These are phyloP conservation scores for Solanum ossicruentum DNA, from an alignment of 257 asterid genomes.

Conservation along the genomic window DNA sequence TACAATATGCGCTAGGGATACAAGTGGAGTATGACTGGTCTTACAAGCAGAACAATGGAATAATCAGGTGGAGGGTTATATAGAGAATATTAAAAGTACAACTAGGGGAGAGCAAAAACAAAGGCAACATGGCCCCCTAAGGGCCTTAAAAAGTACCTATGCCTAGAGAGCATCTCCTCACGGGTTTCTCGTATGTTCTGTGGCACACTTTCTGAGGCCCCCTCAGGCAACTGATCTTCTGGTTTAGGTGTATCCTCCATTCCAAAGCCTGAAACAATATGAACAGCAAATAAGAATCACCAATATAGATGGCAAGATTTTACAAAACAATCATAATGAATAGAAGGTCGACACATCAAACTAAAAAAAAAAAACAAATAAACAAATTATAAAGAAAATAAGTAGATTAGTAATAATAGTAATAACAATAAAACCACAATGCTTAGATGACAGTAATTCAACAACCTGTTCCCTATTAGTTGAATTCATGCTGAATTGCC, in stretches of 20 bases:
- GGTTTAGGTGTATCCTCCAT: conserved; percentile 40
- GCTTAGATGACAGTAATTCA: not conserved
- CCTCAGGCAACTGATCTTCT: conserved; percentile 24
- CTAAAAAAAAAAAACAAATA: not conserved
- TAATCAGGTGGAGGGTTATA: not conserved
- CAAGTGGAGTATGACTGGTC: not conserved
- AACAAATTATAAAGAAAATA: not conserved
- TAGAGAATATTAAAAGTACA: not conserved
- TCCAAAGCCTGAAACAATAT: conserved; percentile 7
- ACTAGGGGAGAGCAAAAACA: not conserved
- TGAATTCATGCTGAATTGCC: not conserved
- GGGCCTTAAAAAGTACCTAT: conserved; percentile 12
- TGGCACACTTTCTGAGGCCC: conserved; percentile 17
- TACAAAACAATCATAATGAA: not conserved
- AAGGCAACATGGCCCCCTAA: not conserved
- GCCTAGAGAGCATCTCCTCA: conserved; percentile 69
- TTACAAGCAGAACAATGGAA: not conserved
- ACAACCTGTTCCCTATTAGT: not conserved
- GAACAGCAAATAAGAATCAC: not conserved
- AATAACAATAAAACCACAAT: not conserved
- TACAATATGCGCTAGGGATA: not conserved
- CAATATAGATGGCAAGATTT: not conserved
- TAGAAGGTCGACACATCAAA: not conserved
- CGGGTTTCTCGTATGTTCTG: conserved; percentile 30
- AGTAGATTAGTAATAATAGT: not conserved